These are phyloP conservation scores for Nitzschia sp. DNA, from an alignment of 108 stramenopile genomes.

Conservation along the genomic window DNA sequence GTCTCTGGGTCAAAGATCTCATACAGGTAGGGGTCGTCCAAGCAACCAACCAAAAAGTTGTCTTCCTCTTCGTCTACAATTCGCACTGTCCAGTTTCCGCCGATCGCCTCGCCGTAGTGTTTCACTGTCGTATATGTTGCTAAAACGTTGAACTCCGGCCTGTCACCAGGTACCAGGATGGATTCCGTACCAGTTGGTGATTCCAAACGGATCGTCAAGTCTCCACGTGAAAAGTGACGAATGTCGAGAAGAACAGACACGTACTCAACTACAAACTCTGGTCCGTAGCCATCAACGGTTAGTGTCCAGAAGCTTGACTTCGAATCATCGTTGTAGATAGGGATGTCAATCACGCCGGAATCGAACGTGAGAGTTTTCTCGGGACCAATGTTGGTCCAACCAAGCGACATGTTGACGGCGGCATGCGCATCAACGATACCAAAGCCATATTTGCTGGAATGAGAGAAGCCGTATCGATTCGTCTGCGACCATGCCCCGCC, in stretches of 20 bases:
- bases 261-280: neutral
- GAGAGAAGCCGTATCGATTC: too few species aligned
- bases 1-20: too few species aligned
- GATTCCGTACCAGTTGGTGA: slow-evolving; percentile 34
- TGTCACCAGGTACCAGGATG: slow-evolving; percentile 20
- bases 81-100: neutral
- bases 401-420: too few species aligned
- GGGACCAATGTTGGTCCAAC: too few species aligned
- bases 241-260: slow-evolving; percentile 25
- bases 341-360: too few species aligned
- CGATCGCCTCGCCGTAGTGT: slow-evolving; percentile 25
- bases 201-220: slow-evolving; percentile 26
- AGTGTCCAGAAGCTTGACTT: too few species aligned
- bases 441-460: too few species aligned
- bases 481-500: too few species aligned
- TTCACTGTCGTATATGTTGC: slow-evolving; percentile 19
- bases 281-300: neutral
- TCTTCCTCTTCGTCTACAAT: neutral
- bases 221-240: slow-evolving; percentile 24
- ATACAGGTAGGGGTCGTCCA: too few species aligned
- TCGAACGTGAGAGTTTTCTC: too few species aligned
- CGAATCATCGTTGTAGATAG: too few species aligned
- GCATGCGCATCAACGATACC: too few species aligned
- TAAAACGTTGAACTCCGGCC: slow-evolving; percentile 13
- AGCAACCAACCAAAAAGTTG: neutral